Evolutionary conservation across 2,329 filamentous ascomycete species (phyloP), one percentile per base, ranked within the genome.

Genomic region (Ilyonectria sp.): DNA sequence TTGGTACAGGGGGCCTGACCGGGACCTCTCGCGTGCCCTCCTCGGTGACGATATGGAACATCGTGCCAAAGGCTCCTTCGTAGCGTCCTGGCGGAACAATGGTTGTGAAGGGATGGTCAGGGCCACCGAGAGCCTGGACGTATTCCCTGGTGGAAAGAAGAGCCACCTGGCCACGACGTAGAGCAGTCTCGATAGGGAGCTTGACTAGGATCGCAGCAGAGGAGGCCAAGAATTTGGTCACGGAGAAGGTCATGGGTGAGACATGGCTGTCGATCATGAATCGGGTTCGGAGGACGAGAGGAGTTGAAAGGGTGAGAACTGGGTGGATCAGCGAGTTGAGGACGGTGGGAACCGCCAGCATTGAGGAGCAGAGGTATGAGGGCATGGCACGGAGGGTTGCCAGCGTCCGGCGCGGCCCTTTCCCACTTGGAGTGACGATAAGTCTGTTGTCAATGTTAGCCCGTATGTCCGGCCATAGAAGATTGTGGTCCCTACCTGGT

Each of bases 111-210:
- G 81, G 79, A 35, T 79, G 78, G 4, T 79, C 80, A 31, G 79
- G 76, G 49, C 76, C 76, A 21, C 86, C 83, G 3, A 89, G 80
- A 0, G 89, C 87, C 11, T 80, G 79, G 2, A 87, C 71, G 63
- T 89, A 87, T 11, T 82, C 75, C 1, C 86, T 86, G 15, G 86
- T 86, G 17, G 86, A 86, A 52, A 94, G 86, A 1, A 94, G 90
- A 2, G 91, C 86, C 66, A 96, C 92, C 80, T 99, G 96, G 6
- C 94, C 95, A 67, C 96, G 90, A 54, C 96, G 91, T 8, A 98
- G 87, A 17, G 97, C 93, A 1, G 95, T 98, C 82, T 99, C 96
- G 5, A 98, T 85, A 0, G 96, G 96, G 13, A 98, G 89, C 76
- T 95, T 95, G 72, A 97, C 81, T 75, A 96, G 93, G 35, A 98